Base-by-base conservation (phyloP, 1,284 basidiomycete species). In the Crucibulum cyathiforme region DNA sequence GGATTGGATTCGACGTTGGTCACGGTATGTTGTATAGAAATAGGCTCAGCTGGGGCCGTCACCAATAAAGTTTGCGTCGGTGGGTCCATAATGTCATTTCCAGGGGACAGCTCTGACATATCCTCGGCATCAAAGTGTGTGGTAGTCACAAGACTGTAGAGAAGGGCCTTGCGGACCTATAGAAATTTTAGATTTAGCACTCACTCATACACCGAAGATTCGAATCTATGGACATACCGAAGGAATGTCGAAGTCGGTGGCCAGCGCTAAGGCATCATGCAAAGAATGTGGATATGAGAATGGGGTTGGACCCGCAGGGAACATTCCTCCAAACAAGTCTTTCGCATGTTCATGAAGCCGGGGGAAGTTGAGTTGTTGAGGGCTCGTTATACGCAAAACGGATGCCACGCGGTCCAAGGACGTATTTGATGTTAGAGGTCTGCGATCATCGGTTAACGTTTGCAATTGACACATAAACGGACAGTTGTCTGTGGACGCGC, bases 151-250 rank as follows among this genome's bases (percentile, higher is more conserved):
- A 89, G 76, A 63, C 79, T 83, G 70, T 90, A 90, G 59, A 86
- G 80, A 36, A 90, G 73, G 4, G 82, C 79, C 60, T 89, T 90
- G 67, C 80, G 82, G 56, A 87, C 80, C 89, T 91, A 60, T 24
- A 24, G 24, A 24, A 38, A 19, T 38, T 15, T 47, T 19, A 37
- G 35, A 34, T 56, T 46, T 13, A 54, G 45, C 36, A 38, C 31
- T 12, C 15, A 34, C 52, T 53, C 38, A 17, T 47, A n/a, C 3
- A 2, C 9, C 31, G 24, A 8, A 49, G 47, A 24, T 12, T 45
- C 36, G n/a, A n/a, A 19, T 47, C 37, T 39, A 31, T 49, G 24
- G 17, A 71, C 85, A 67, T 66, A 87, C 88, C 1, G 78, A 74
- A 31, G 65, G 56, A 31, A 86, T 71, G 41, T 79, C 65, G 62